Percentiles rank a stretch among this genome's conserved stretches.
phyloP scores from a whole-genome alignment of 371 early-diverging fungal species.

The Mucor plumbeus region DNA sequence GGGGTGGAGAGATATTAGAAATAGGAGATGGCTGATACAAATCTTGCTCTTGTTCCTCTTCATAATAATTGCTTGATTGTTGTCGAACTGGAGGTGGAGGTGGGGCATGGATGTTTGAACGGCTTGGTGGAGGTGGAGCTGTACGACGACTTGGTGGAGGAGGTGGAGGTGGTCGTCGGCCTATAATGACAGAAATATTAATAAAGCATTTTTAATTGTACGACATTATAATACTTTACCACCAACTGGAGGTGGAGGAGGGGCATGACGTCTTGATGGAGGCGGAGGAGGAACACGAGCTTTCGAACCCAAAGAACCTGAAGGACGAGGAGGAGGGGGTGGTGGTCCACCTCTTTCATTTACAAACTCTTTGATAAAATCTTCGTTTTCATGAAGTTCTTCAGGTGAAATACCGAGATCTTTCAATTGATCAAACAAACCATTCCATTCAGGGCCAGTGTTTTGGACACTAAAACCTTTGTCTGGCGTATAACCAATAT shows the following conservation, averaged over 20 bases:
- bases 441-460: slow-evolving; percentile 85
- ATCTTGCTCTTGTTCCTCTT: background rate
- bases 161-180: slow-evolving; percentile 53
- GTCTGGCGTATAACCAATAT: slow-evolving; percentile 82
- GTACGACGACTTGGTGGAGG: slow-evolving; percentile 28
- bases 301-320: slow-evolving; percentile 8
- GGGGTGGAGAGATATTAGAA: slow-evolving; percentile 3
- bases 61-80: background rate
- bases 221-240: slow-evolving; percentile 29
- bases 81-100: slow-evolving; percentile 12
- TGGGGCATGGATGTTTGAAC: background rate
- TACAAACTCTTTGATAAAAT: slow-evolving; percentile 55
- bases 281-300: slow-evolving; percentile 41
- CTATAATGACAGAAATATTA: slow-evolving; percentile 17
- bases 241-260: slow-evolving; percentile 43
- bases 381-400: slow-evolving; percentile 49
- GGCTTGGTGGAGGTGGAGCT: slow-evolving; percentile 16
- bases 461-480: slow-evolving; percentile 86
- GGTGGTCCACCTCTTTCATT: slow-evolving; percentile 48
- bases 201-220: background rate
- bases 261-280: slow-evolving; percentile 36
- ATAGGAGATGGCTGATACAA: background rate
- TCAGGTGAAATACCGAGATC: slow-evolving; percentile 52
- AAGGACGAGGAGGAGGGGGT: slow-evolving; percentile 29
- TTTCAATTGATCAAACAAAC: slow-evolving; percentile 54